Base-by-base conservation (phyloP, 1,284 basidiomycete species). In the Mycosarcoma maydis region DNA sequence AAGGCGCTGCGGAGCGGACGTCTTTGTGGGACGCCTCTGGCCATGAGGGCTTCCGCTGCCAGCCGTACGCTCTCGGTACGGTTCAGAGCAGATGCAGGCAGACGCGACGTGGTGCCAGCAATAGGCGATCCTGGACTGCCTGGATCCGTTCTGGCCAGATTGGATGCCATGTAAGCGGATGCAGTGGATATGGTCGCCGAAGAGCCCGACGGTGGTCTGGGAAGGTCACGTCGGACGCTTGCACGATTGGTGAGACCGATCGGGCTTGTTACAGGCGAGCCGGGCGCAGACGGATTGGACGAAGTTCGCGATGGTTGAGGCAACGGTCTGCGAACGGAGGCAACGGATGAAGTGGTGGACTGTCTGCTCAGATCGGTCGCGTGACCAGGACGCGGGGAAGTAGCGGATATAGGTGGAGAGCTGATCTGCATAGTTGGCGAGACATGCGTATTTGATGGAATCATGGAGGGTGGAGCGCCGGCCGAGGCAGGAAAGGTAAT, bases 41-140 rank as follows among this genome's bases (percentile, higher is more conserved):
- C 66, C 75, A 77, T 77, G 22, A 77, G 56, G 2, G 69, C 75
- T 49, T 77, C 75, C n/a, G 75, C 75, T 2, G 75, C 75, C 34
- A 69, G 52, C 7, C 73, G 52, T 19, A 76, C 65, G 36, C 72
- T 76, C 17, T 77, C 73, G 8, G 73, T 60, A 5, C 75, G 48
- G 16, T 69, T 68, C 30, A 77, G 54, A 1, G 66, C 60, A 6
- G 47, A 33, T 6, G 57, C 32, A 6, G 67, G 71, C 38, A 66
- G 39, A 23, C 53, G 46, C 16, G 66, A 47, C 2, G 49, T 47
- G 22, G 50, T 55, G 22, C 54, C 55, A 10, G 45, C 53, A 10
- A 34, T 16, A 6, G 56, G 66, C 16, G 67, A 65, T 26, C 44
- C 66, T 20, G 42, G 69, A 23, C 46, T 58, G 42, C 62, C 36